A percentile compares a stretch with the other conserved stretches of the same genome.
Conservation (phyloP, 805 yeast species). For the Myxozyma geophila region DNA sequence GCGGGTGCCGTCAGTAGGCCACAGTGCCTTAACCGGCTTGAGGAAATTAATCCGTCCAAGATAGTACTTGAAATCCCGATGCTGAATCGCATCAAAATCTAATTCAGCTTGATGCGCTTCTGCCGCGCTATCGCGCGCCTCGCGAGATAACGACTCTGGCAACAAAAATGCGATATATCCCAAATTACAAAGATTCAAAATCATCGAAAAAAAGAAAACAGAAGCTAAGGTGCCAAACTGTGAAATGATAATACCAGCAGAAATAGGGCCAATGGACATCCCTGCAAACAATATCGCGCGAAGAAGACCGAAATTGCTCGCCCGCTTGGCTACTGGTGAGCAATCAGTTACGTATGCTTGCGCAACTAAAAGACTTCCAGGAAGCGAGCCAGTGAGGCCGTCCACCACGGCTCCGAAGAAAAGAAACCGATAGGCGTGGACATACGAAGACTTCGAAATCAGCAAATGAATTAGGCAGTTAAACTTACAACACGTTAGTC, state of each 20-base stretch:
- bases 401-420: slow-evolving; percentile 53
- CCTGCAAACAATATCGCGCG: slow-evolving; percentile 41
- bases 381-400: slow-evolving; percentile 64
- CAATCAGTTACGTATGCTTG: slow-evolving; percentile 78
- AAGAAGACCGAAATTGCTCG: slow-evolving; percentile 41
- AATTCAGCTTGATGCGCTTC: slow-evolving; percentile 5
- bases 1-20: slow-evolving; percentile 29
- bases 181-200: slow-evolving; percentile 1
- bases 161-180: slow-evolving; percentile 16
- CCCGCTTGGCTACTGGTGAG: slow-evolving; percentile 61
- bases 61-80: slow-evolving; percentile 9
- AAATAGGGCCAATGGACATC: slow-evolving; percentile 40
- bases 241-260: slow-evolving; percentile 37
- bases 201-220: slow-evolving; percentile 20
- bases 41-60: slow-evolving; percentile 33
- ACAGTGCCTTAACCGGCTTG: slow-evolving; percentile 38
- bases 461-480: background rate
- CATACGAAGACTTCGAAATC: slow-evolving; percentile 1
- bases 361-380: slow-evolving; percentile 59
- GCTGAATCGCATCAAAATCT: background rate
- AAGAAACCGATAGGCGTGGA: slow-evolving; percentile 42
- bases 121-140: slow-evolving; percentile 3
- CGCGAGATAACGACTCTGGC: slow-evolving; percentile 33
- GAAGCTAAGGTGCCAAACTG: slow-evolving; percentile 13
- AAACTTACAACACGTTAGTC: background rate